These are phyloP conservation scores for Fusarium graminum DNA, from an alignment of 2,329 filamentous ascomycete genomes.

Conservation along the genomic window DNA sequence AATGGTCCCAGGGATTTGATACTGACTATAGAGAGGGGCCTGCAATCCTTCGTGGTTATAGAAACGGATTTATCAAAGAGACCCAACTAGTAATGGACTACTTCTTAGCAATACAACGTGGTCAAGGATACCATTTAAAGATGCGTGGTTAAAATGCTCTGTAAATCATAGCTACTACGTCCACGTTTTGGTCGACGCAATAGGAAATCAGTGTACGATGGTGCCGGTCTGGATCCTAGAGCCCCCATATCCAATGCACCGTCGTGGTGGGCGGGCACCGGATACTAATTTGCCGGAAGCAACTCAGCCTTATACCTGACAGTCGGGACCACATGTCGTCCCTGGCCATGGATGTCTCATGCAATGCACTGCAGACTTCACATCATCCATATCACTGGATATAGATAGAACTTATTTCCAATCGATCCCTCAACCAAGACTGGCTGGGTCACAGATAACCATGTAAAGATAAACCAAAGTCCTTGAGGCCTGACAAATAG, in stretches of 20 bases:
- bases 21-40: conserved; percentile 5
- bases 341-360: conserved; percentile 22
- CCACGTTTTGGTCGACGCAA: background rate
- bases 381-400: conserved; percentile 10
- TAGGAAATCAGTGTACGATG: conserved; percentile 24
- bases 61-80: background rate
- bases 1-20: background rate
- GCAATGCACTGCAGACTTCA: conserved; percentile 23
- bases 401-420: conserved; percentile 12
- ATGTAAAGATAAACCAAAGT: background rate
- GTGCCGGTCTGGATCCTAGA: background rate
- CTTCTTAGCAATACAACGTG: background rate
- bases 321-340: conserved; percentile 32
- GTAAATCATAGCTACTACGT: background rate
- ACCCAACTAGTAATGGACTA: no score
- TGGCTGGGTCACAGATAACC: background rate
- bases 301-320: conserved; percentile 44
- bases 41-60: background rate
- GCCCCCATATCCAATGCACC: conserved; percentile 1
- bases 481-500: conserved; percentile 13
- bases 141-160: background rate
- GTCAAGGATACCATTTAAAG: conserved; percentile 8
- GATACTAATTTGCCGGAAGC: conserved; percentile 17
- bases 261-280: background rate
- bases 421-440: conserved; percentile 13